These are phyloP conservation scores for Lanmaoa rubissima DNA, from an alignment of 768 basidiomycete genomes.

Conservation along the genomic window DNA sequence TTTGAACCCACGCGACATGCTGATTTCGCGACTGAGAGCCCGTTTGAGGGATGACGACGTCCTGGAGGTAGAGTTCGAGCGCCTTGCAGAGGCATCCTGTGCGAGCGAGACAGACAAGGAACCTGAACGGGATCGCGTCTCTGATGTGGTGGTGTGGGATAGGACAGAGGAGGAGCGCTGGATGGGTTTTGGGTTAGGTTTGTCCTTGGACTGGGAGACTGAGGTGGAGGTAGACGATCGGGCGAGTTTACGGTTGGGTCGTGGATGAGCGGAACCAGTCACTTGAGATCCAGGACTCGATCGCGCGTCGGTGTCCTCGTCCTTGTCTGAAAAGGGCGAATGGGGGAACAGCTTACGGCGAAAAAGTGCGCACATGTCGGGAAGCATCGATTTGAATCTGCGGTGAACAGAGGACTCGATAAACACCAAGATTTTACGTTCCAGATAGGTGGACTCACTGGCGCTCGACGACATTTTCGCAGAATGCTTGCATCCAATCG, in stretches of 20 bases:
- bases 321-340: slow-evolving; percentile 57
- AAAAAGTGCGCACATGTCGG: slow-evolving; percentile 55
- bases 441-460: slow-evolving; percentile 41
- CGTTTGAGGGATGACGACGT: slow-evolving; percentile 45
- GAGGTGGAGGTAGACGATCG: slow-evolving; percentile 13
- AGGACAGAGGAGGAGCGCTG: slow-evolving; percentile 27
- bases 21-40: slow-evolving; percentile 66
- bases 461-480: slow-evolving; percentile 61
- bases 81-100: slow-evolving; percentile 49
- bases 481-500: slow-evolving; percentile 79
- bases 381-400: slow-evolving; percentile 57
- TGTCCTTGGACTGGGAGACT: slow-evolving; percentile 10
- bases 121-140: slow-evolving; percentile 48
- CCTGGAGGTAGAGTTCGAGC: slow-evolving; percentile 33
- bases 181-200: slow-evolving; percentile 4
- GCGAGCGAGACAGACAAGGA: slow-evolving; percentile 71
- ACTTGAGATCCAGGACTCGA: slow-evolving; percentile 12
- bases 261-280: not conserved
- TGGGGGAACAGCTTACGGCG: slow-evolving; percentile 65
- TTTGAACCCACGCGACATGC: slow-evolving; percentile 74
- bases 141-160: slow-evolving; percentile 16
- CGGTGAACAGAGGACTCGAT: not conserved
- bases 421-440: not conserved
- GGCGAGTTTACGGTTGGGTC: slow-evolving; percentile 10
- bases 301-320: slow-evolving; percentile 11